Conservation (phyloP, 768 basidiomycete species). For the Rhodotorula graminis region DNA sequence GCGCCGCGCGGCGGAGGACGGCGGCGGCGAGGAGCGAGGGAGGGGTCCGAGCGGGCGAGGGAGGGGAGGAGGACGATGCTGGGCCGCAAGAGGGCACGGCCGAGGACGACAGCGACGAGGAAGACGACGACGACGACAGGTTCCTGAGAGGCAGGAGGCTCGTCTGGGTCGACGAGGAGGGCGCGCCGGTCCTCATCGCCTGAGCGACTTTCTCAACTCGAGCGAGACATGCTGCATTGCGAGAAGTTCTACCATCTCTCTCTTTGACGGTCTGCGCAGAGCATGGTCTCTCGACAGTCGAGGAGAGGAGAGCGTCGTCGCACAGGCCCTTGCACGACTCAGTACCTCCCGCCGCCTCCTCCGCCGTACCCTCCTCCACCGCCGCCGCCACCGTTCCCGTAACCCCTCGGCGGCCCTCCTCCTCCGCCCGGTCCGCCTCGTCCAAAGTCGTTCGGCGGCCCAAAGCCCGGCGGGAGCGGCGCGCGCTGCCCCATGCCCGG, state of each 20-base stretch:
- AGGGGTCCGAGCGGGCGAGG: background rate
- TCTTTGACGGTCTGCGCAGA: background rate
- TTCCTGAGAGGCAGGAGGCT: slow-evolving; percentile 2
- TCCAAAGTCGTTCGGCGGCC: background rate
- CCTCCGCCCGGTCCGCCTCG: background rate
- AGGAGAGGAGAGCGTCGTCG: no score
- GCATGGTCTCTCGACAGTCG: no score
- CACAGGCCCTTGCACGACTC: no score
- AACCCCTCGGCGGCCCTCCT: background rate
- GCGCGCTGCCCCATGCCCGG: background rate
- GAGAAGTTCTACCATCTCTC: background rate
- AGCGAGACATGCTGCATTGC: background rate
- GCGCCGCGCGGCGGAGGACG: background rate
- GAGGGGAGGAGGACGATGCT: background rate
- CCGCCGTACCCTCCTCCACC: background rate
- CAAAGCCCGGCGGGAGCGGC: slow-evolving; percentile 2
- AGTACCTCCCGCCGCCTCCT: background rate
- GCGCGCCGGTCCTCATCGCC: slow-evolving; percentile 2
- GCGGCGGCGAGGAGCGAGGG: background rate
- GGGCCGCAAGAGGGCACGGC: no score
- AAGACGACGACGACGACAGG: background rate
- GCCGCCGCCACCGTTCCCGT: background rate
- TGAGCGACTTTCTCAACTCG: background rate
- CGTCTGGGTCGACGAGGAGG: slow-evolving; percentile 22
- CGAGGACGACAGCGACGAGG: background rate